Conservation (phyloP, 768 basidiomycete genomes). For the Macrolepiota fuliginosa region DNA sequence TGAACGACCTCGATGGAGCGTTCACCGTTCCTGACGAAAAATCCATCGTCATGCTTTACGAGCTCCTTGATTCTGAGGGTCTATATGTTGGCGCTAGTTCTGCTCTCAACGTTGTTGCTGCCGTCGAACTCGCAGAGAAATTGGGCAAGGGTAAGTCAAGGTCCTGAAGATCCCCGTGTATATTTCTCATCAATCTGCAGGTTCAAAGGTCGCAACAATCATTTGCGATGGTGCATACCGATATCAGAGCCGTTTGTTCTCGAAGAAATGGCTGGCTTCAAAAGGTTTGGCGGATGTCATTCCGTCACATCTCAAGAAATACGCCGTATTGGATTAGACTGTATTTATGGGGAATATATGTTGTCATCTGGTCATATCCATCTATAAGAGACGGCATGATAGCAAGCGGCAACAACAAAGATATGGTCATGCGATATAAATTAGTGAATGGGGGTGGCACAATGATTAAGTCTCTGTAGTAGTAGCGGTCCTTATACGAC, state of each 20-base stretch:
- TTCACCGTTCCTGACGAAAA: constrained; percentile 86
- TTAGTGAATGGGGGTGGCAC: constrained; percentile 10
- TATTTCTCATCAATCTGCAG: constrained; percentile 32
- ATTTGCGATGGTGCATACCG: constrained; percentile 96
- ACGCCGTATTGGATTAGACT: constrained; percentile 74
- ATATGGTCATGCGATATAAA: constrained; percentile 9
- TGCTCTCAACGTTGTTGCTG: constrained; percentile 93
- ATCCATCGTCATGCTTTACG: constrained; percentile 91
- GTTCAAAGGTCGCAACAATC: constrained; percentile 83
- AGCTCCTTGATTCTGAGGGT: constrained; percentile 88
- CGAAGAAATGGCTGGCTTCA: constrained; percentile 82
- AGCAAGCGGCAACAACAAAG: background rate
- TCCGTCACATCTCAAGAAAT: constrained; percentile 83
- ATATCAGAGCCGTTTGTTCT: constrained; percentile 96
- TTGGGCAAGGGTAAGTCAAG: constrained; percentile 69
- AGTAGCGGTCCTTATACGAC: background rate
- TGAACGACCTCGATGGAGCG: constrained; percentile 77
- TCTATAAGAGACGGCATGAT: background rate
- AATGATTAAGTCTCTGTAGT: background rate
- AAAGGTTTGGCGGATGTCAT: constrained; percentile 80
- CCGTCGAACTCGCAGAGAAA: constrained; percentile 80
- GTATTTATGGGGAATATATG: background rate
- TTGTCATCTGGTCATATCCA: background rate
- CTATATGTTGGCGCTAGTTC: constrained; percentile 93
- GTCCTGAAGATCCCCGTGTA: background rate